phyloP scores from a whole-genome alignment of 2,329 filamentous ascomycete species.

The Aphanocladium album region DNA sequence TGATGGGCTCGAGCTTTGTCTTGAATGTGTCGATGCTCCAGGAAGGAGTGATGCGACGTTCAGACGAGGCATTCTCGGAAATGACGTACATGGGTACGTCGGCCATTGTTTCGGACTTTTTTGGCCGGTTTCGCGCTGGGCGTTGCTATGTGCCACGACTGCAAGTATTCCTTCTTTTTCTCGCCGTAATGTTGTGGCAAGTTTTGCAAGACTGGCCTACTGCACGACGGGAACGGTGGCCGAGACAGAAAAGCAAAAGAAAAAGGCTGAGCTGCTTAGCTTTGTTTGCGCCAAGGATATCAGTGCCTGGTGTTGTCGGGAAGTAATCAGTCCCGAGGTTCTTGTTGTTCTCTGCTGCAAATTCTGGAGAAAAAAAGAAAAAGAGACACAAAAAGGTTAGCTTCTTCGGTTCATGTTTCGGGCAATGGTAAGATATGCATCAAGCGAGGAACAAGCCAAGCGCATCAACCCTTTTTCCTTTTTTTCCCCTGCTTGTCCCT shows the following conservation, averaged over 20 bases:
- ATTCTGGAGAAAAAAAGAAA: not conserved
- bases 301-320: not conserved
- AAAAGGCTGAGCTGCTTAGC: not conserved
- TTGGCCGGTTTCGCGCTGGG: not conserved
- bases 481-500: not conserved
- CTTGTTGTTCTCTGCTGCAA: not conserved
- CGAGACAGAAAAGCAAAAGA: not conserved
- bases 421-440: not conserved
- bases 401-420: not conserved
- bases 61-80: constrained; percentile 73
- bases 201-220: not conserved
- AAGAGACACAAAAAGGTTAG: not conserved
- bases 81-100: constrained; percentile 72
- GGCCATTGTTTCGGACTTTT: constrained; percentile 42
- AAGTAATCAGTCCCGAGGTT: not conserved
- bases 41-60: constrained; percentile 85
- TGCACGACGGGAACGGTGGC: not conserved
- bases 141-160: not conserved
- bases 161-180: not conserved
- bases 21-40: constrained; percentile 87
- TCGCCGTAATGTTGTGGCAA: not conserved
- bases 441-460: not conserved
- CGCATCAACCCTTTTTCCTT: not conserved
- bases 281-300: not conserved
- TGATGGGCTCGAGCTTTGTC: constrained; percentile 84